phyloP scores from a whole-genome alignment of 768 basidiomycete species.

The Clathrus columnatus region DNA sequence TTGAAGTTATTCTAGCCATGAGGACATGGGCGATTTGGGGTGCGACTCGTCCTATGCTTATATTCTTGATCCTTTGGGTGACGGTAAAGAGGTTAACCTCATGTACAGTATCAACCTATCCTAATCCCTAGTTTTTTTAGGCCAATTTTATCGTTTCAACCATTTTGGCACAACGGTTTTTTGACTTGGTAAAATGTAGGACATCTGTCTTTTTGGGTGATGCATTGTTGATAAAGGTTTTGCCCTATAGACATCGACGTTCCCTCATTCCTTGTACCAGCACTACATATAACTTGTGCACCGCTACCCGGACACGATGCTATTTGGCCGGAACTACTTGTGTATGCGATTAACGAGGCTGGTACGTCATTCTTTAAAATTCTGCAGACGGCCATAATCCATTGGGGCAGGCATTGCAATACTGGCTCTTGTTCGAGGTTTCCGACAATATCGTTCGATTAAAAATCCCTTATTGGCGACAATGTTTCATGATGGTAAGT shows the following conservation, averaged over 20 bases:
- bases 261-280: not conserved
- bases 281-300: not conserved
- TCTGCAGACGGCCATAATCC: not conserved
- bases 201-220: not conserved
- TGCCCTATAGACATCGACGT: not conserved
- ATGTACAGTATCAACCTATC: not conserved
- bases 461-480: not conserved
- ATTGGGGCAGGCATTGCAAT: not conserved
- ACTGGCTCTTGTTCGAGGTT: not conserved
- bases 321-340: not conserved
- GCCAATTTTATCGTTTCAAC: not conserved
- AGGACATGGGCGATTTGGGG: slow-evolving; percentile 3
- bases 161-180: not conserved
- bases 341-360: not conserved
- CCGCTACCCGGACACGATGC: not conserved
- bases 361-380: not conserved
- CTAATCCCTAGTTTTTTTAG: not conserved
- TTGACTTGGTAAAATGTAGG: not conserved
- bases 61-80: slow-evolving; percentile 2
- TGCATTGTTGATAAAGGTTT: too few species aligned
- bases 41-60: not conserved
- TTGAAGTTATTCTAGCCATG: slow-evolving; percentile 3
- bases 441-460: not conserved
- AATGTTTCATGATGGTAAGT: slow-evolving; percentile 6
- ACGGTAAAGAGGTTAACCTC: not conserved